A percentile compares a stretch with the other conserved stretches of the same genome.
Evolutionary conservation across 2,329 filamentous ascomycete genomes (phyloP).

Genomic region (Monilinia vaccinii-corymbosi): DNA sequence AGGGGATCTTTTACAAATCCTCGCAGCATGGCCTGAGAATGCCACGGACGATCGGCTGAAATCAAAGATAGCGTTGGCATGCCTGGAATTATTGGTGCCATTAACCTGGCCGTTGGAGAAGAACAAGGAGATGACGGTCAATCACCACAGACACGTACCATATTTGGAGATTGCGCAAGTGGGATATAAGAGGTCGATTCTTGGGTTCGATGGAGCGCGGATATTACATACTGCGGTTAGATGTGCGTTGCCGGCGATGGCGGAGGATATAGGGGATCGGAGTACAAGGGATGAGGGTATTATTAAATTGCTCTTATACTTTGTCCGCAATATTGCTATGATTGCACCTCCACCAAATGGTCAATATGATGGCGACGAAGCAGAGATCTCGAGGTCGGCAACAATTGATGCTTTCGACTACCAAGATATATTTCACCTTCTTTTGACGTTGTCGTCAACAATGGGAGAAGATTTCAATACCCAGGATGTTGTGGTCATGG

Average conservation of each 20-base stretch:
- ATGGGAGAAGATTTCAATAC: slow-evolving; percentile 88
- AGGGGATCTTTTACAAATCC: slow-evolving; percentile 81
- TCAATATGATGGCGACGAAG: slow-evolving; percentile 77
- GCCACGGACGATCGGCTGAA: slow-evolving; percentile 65
- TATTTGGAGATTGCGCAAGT: slow-evolving; percentile 83
- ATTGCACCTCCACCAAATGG: slow-evolving; percentile 67
- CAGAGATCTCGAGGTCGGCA: slow-evolving; percentile 77
- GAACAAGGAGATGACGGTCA: slow-evolving; percentile 76
- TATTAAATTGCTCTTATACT: slow-evolving; percentile 81
- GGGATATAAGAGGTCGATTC: slow-evolving; percentile 77
- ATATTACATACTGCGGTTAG: slow-evolving; percentile 76
- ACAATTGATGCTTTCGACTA: slow-evolving; percentile 83
- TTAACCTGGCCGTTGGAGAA: slow-evolving; percentile 89
- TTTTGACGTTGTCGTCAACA: slow-evolving; percentile 82
- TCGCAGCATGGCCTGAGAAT: slow-evolving; percentile 71
- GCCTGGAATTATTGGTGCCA: slow-evolving; percentile 82
- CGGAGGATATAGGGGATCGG: slow-evolving; percentile 65
- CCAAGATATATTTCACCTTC: slow-evolving; percentile 79
- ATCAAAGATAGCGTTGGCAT: slow-evolving; percentile 71
- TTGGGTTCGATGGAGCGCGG: slow-evolving; percentile 70
- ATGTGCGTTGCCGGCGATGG: slow-evolving; percentile 78
- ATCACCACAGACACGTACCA: slow-evolving; percentile 85
- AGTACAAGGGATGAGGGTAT: slow-evolving; percentile 78
- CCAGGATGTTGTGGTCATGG: slow-evolving; percentile 82
- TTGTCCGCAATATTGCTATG: slow-evolving; percentile 80